Base-by-base conservation (phyloP, 371 early-diverging fungal species). In the Rhizomucor pusillus region DNA sequence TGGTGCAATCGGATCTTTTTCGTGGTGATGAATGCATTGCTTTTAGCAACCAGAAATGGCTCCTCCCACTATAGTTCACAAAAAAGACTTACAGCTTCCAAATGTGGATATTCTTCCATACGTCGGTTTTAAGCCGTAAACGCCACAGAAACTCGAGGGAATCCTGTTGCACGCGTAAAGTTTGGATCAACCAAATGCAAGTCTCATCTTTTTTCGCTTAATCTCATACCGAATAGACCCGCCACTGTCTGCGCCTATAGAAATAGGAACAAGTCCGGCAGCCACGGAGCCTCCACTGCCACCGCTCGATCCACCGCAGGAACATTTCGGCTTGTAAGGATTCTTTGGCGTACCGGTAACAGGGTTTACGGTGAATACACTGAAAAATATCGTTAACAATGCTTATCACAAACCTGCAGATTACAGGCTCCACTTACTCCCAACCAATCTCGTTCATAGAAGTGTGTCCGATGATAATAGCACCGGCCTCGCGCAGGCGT, bases 201-300 rank as follows among this genome's bases (percentile, higher is more conserved):
- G 6, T 33, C n/a, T n/a, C n/a, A 45, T 46, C 23, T 9, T 12
- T 9, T 35, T 22, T 18, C 18, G 1, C 23, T n/a, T 25, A 25
- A 0, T 18, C 33, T 19, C 39, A 57, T 62, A 65, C 65, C 71
- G 53, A 19, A 89, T 68, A 3, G 85, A 85, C 20, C 91, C 91
- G 44, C 91, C 91, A 10, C 87, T 87, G 72, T 91, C 91, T 18
- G 80, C 66, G 7, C 91, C 91, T 48, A 91, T 76, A 35, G 81
- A 81, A 39, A 90, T 74, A 25, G 88, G 88, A 45, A 75, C 75
- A 18, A 87, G 61, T 10, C 88, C 87, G 19, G 80, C 66, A 5
- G 75, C 82, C 14, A 90, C 88, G 25, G 71, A 66, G 1, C 77
- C 83, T 4, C 73, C 85, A 24, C 74, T 72, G 2, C 90, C 91